Conservation (phyloP, 202 grass and related monocot genomes). For the Brachypodium distachyon region DNA sequence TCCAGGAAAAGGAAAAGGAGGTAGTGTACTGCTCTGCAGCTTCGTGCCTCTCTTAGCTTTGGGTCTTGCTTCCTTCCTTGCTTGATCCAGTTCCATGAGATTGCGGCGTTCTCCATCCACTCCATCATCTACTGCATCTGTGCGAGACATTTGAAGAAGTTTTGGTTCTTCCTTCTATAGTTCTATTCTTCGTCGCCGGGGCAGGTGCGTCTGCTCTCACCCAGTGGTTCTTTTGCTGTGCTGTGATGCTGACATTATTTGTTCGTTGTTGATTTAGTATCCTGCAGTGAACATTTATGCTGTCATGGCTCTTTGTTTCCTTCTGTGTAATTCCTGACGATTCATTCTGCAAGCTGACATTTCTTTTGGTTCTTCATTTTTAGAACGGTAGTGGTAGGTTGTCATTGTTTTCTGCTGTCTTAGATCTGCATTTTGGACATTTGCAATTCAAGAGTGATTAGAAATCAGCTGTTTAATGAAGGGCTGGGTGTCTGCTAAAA, state of each 20-base stretch:
- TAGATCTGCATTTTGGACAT: background rate
- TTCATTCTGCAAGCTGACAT: background rate
- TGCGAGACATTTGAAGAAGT: background rate
- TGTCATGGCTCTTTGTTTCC: background rate
- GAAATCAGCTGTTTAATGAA: background rate
- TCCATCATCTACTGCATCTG: background rate
- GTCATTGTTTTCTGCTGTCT: background rate
- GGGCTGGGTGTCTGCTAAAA: background rate
- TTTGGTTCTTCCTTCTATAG: background rate
- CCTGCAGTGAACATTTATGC: background rate
- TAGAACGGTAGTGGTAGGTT: background rate
- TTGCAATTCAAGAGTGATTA: background rate
- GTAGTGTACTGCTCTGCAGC: background rate
- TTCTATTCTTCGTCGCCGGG: background rate
- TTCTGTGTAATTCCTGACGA: background rate
- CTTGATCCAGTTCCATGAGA: background rate
- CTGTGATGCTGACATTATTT: background rate
- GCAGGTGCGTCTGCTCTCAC: constrained; percentile 1
- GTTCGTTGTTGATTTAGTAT: background rate
- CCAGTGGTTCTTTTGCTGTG: background rate
- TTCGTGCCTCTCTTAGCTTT: constrained; percentile 5
- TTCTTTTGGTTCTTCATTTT: background rate
- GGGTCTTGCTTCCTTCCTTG: background rate
- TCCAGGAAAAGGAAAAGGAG: constrained; percentile 3
- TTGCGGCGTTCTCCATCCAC: background rate